Conservation (phyloP, 768 basidiomycete genomes). For the Tricholoma saponaceum region DNA sequence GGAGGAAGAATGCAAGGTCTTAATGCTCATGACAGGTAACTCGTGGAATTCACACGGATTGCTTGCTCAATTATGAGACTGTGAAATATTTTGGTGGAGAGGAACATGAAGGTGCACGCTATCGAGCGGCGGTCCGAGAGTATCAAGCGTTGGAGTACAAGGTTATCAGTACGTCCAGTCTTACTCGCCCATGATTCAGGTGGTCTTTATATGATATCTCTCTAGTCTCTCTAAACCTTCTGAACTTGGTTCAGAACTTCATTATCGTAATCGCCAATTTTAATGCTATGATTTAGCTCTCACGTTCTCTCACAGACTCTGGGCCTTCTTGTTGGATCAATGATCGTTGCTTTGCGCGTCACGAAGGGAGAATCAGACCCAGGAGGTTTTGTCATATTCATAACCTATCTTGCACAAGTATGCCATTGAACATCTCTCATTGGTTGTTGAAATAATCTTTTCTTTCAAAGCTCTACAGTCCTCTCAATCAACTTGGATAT, state of each 20-base stretch:
- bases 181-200: neutral
- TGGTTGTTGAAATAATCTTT: conserved; percentile 3
- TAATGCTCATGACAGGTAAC: conserved; percentile 43
- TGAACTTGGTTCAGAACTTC: conserved; percentile 78
- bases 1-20: neutral
- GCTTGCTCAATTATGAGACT: conserved; percentile 77
- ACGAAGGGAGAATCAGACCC: conserved; percentile 47
- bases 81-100: conserved; percentile 92
- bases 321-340: conserved; percentile 77
- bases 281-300: neutral
- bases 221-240: conserved; percentile 63
- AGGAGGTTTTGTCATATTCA: conserved; percentile 73
- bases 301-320: conserved; percentile 43
- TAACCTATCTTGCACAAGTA: conserved; percentile 78
- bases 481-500: conserved; percentile 73
- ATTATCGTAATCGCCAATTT: conserved; percentile 54
- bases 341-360: conserved; percentile 74
- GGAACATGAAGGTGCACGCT: conserved; percentile 69
- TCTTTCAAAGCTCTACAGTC: conserved; percentile 54
- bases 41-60: conserved; percentile 81
- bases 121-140: conserved; percentile 62
- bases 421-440: neutral
- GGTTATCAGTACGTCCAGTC: conserved; percentile 56
- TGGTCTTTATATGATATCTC: conserved; percentile 5
- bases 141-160: conserved; percentile 74